phyloP scores from a whole-genome alignment of 768 basidiomycete genomes.

The Suillus lakei region DNA sequence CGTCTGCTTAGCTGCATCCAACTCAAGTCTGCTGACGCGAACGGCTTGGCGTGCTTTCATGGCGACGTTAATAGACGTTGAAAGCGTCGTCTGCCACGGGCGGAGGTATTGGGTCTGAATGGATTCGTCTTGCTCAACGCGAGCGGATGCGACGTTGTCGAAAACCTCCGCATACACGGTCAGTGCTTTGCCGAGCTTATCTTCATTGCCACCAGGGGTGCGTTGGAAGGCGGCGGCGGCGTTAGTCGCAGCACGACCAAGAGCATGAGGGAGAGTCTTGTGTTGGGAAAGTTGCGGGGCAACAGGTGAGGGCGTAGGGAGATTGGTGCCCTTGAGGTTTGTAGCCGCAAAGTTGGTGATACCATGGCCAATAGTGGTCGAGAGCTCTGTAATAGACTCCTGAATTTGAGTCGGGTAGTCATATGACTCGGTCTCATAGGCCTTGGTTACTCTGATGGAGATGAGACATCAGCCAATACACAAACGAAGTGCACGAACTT shows the following conservation, averaged over 20 bases:
- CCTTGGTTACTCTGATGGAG: slow-evolving; percentile 72
- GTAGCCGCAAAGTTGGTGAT: slow-evolving; percentile 85
- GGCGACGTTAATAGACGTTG: slow-evolving; percentile 83
- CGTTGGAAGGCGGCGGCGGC: slow-evolving; percentile 55
- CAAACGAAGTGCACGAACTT: slow-evolving; percentile 51
- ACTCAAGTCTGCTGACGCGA: slow-evolving; percentile 76
- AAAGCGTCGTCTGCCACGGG: slow-evolving; percentile 89
- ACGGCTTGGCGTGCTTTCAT: slow-evolving; percentile 92
- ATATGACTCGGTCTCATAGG: slow-evolving; percentile 86
- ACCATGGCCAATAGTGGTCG: slow-evolving; percentile 70
- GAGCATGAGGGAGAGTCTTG: slow-evolving; percentile 97
- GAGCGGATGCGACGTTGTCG: slow-evolving; percentile 81
- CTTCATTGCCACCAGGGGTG: slow-evolving; percentile 53
- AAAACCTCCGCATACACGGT: slow-evolving; percentile 80
- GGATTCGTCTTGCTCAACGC: slow-evolving; percentile 78
- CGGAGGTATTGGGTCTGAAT: slow-evolving; percentile 71
- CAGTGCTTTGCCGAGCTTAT: slow-evolving; percentile 79
- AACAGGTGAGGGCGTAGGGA: slow-evolving; percentile 70
- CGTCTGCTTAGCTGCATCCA: slow-evolving; percentile 91
- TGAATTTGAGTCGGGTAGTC: slow-evolving; percentile 91
- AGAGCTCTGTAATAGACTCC: slow-evolving; percentile 77
- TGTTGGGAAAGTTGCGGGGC: slow-evolving; percentile 66
- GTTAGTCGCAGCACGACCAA: slow-evolving; percentile 76
- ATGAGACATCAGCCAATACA: slow-evolving; percentile 4
- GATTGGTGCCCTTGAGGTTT: slow-evolving; percentile 87